Base-by-base conservation (phyloP, 805 yeast species). In the Kuraishia borneana region DNA sequence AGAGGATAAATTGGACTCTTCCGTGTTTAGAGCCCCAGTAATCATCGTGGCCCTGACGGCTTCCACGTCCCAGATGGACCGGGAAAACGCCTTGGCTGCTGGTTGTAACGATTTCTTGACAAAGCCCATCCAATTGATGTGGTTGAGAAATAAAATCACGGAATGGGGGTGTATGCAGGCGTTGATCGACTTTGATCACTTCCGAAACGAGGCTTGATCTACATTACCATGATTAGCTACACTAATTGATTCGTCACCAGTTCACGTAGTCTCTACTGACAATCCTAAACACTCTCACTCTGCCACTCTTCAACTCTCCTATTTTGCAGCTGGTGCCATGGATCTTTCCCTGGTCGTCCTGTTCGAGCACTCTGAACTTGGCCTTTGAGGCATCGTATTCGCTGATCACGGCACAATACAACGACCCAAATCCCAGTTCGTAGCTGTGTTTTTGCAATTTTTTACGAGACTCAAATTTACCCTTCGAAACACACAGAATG, bases 131-230 rank as follows among this genome's bases (percentile, higher is more conserved):
- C 89, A 87, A 46, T 63, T 89, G 44, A 83, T 76, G 32, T 92
- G 99, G 99, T 63, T 92, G 31, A 83, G 87, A 47, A 84, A 83
- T 50, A 92, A 92, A 57, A 83, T 92, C 34, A 81, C 87, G 1
- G 96, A 89, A 56, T 92, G 97, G 97, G 97, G 98, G 1, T 89
- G 97, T 56, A 89, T 89, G 97, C 98, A 89, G 58, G 96, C 96
- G 1, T 61, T 89, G 33, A 88, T 89, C 53, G 94, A 89, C 56
- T 89, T 82, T 54, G 96, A 92, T 52, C 89, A 94, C 26, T 92
- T 96, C 94, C 75, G 71, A 44, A 61, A 63, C 35, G 51, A 50
- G 30, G 32, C 36, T 22, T 42, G 37, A 38, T 14, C 12, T 16
- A 12, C 6, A n/a, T n/a, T n/a, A n/a, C n/a, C n/a, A 29, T 14